Evolutionary conservation across 1,284 basidiomycete species (phyloP).

Genomic region (Fomes fomentarius): DNA sequence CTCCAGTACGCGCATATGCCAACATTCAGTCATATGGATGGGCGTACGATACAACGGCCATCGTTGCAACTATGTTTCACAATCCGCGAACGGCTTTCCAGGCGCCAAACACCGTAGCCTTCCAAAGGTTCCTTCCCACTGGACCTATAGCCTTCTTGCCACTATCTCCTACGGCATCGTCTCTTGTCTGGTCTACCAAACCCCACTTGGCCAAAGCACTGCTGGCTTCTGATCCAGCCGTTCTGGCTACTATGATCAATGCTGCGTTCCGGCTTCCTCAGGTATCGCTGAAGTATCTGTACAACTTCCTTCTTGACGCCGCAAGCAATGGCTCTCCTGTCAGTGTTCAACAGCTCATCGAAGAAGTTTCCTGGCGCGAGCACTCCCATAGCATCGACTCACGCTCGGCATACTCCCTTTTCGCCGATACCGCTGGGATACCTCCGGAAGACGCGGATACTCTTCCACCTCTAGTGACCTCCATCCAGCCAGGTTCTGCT

Average conservation of each 20-base stretch:
- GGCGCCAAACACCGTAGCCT: slow-evolving; percentile 80
- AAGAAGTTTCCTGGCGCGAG: slow-evolving; percentile 74
- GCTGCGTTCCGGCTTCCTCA: slow-evolving; percentile 91
- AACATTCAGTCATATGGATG: slow-evolving; percentile 90
- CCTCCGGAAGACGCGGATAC: slow-evolving; percentile 64
- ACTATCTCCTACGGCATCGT: slow-evolving; percentile 76
- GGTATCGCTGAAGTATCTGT: slow-evolving; percentile 71
- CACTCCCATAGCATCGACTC: slow-evolving; percentile 62
- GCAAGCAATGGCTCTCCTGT: slow-evolving; percentile 47
- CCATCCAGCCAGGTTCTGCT: slow-evolving; percentile 75
- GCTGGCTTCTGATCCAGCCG: slow-evolving; percentile 65
- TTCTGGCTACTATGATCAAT: slow-evolving; percentile 83
- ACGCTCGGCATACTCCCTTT: slow-evolving; percentile 65
- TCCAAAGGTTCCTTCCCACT: slow-evolving; percentile 94
- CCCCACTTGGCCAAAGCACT: slow-evolving; percentile 79
- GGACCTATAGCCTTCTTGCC: slow-evolving; percentile 96
- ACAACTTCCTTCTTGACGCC: slow-evolving; percentile 63
- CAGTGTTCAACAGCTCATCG: slow-evolving; percentile 47
- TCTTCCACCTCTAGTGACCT: slow-evolving; percentile 77
- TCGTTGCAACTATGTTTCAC: slow-evolving; percentile 89
- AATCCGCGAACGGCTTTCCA: slow-evolving; percentile 59
- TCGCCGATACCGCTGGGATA: slow-evolving; percentile 48
- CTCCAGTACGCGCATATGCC: slow-evolving; percentile 89
- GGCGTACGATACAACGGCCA: slow-evolving; percentile 88
- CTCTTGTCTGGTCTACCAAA: slow-evolving; percentile 94